These are phyloP conservation scores for Xylaria scruposa DNA, from an alignment of 495 filamentous ascomycete genomes.

Conservation along the genomic window DNA sequence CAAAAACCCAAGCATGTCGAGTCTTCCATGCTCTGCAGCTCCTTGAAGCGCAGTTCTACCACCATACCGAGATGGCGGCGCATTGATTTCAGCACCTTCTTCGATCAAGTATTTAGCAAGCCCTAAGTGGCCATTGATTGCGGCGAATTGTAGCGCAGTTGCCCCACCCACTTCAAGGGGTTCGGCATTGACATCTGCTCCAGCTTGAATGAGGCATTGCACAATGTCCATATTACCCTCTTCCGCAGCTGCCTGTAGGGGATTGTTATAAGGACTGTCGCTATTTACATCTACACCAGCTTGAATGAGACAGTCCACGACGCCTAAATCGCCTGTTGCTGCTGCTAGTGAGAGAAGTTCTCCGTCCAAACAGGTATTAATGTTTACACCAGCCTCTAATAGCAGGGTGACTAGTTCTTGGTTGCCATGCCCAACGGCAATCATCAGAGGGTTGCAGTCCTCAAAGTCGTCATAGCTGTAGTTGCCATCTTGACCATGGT, in stretches of 20 bases:
- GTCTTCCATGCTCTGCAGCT: conserved; percentile 52
- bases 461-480: conserved; percentile 1
- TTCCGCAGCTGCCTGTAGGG: background rate
- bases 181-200: conserved; percentile 40
- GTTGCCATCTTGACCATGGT: background rate
- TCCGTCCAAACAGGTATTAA: background rate
- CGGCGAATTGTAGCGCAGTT: conserved; percentile 47
- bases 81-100: conserved; percentile 40
- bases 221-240: conserved; percentile 28
- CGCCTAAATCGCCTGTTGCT: conserved; percentile 3
- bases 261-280: background rate
- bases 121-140: conserved; percentile 35
- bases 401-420: background rate
- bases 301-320: background rate
- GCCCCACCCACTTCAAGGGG: conserved; percentile 36
- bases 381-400: background rate
- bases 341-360: no score
- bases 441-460: background rate
- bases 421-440: background rate
- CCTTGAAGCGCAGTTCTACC: conserved; percentile 52
- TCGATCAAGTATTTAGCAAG: conserved; percentile 36
- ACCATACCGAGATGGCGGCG: conserved; percentile 26
- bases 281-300: background rate
- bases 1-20: conserved; percentile 46
- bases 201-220: conserved; percentile 37